Conservation (phyloP, 495 filamentous ascomycete genomes). For the Penicillium arizonense region DNA sequence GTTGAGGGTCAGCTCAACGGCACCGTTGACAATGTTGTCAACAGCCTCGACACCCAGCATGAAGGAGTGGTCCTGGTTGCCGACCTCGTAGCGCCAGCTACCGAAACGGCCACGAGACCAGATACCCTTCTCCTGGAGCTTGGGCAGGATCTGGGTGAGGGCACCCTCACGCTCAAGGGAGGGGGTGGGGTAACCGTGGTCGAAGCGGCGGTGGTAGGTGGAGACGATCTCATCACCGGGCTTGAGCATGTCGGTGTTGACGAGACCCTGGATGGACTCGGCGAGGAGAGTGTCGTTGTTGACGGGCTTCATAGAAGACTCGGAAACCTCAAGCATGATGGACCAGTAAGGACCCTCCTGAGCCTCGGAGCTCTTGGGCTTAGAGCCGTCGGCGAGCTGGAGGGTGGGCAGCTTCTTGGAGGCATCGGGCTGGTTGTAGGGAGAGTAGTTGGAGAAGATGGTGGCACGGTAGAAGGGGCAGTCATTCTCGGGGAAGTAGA, state of each 20-base stretch:
- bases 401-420: conserved; percentile 83
- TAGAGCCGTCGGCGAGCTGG: conserved; percentile 80
- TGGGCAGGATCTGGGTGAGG: conserved; percentile 87
- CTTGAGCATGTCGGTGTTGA: conserved; percentile 96
- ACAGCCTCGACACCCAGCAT: conserved; percentile 98
- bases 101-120: conserved; percentile 96
- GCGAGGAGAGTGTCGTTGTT: conserved; percentile 76
- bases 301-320: conserved; percentile 93
- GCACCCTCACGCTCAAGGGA: conserved; percentile 93
- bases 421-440: conserved; percentile 88
- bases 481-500: conserved; percentile 99
- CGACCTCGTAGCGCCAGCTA: conserved; percentile 96
- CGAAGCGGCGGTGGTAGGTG: conserved; percentile 97
- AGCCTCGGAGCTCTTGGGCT: conserved; percentile 63
- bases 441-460: conserved; percentile 99
- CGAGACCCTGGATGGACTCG: conserved; percentile 91
- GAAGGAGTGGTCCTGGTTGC: conserved; percentile 98
- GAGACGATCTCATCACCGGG: conserved; percentile 92
- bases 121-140: conserved; percentile 87
- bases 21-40: conserved; percentile 92
- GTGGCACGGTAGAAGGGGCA: conserved; percentile 99
- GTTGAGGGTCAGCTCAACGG: conserved; percentile 94
- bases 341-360: conserved; percentile 97
- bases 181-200: conserved; percentile 98
- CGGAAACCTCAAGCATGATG: conserved; percentile 98